Base-by-base conservation (phyloP, 108 stramenopile species). In the Cyclotella baltica region DNA sequence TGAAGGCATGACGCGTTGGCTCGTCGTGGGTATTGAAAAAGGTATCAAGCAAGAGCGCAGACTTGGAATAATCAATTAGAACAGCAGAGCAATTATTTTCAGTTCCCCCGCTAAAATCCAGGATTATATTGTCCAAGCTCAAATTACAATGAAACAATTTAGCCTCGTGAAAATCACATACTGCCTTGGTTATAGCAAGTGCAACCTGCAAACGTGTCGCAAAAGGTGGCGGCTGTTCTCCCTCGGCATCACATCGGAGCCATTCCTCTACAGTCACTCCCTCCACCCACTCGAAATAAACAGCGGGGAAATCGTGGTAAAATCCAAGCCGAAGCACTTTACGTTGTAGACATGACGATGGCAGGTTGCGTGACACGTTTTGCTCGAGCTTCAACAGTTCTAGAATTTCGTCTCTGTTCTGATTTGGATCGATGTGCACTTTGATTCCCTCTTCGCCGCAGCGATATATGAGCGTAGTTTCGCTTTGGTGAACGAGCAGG, bases 261-360 rank as follows among this genome's bases (percentile, higher is more conserved):
- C 67, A 67, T 19, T 51, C 27, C 23, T 34, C 30, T 8, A 48
- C 31, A 19, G 67, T 51, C 30, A 48, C 16, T 10, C 67, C 67
- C 23, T 51, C 67, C 51, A 67, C 67, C 67, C 67, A 67, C 16
- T 67, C 51, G 22, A 67, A 67, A 19, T 51, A 67, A 6, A 67
- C 0, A 11, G 25, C 25, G 25, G 55, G 55, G 5, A 23, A 11
- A 27, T 27, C 25, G 20, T 56, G 55, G 25, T 56, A 27, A 27
- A 23, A 2, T 22, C 25, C 55, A 1, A 56, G 1, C 23, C 55
- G 55, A 11, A 56, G 4, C 4, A 56, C 55, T 25, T 27, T 56
- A 23, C 55, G 55, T 25, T 25, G n/a, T n/a, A 23, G 25, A 56
- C 55, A 56, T 27, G 55, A 56, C 25, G 55, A 27, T 5, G 55